Percentiles rank a stretch among this genome's conserved stretches.
phyloP scores from a whole-genome alignment of 371 early-diverging fungal genomes.

The Zychaea mexicana region DNA sequence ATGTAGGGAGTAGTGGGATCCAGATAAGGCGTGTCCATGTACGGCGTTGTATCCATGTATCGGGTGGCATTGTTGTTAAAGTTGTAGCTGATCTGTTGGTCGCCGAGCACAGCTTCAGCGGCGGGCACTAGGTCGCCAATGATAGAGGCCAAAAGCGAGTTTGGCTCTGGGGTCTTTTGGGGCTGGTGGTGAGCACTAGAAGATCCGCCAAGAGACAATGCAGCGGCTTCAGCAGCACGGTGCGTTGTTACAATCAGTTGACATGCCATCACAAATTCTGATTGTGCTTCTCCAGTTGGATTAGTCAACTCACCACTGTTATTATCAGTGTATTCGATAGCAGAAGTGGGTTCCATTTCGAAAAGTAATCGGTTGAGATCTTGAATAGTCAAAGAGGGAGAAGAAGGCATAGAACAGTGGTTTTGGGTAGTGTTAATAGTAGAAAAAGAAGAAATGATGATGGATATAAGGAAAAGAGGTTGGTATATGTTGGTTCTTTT shows the following conservation, averaged over 20 bases:
- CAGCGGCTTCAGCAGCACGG: constrained; percentile 19
- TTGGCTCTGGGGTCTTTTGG: not conserved
- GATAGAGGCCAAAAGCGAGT: constrained; percentile 11
- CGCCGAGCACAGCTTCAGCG: constrained; percentile 19
- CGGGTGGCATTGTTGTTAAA: constrained; percentile 34
- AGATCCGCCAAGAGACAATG: constrained; percentile 10
- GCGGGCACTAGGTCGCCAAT: constrained; percentile 27
- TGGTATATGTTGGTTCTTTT: not conserved
- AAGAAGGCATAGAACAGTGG: constrained; percentile 1
- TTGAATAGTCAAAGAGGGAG: constrained; percentile 9
- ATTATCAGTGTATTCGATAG: not conserved
- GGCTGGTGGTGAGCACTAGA: constrained; percentile 2
- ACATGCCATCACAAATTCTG: constrained; percentile 19
- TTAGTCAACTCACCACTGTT: constrained; percentile 19
- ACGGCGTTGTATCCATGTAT: constrained; percentile 27
- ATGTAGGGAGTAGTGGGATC: constrained; percentile 38
- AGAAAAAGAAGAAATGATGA: not conserved
- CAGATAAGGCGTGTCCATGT: constrained; percentile 38
- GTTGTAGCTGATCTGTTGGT: constrained; percentile 31
- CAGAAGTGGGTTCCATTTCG: constrained; percentile 14
- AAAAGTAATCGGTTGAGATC: constrained; percentile 17
- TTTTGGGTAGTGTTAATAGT: too few species aligned
- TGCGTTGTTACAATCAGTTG: constrained; percentile 17
- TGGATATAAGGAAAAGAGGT: not conserved
- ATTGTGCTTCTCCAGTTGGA: not conserved